phyloP scores from a whole-genome alignment of 2,329 filamentous ascomycete species.

The Pestalotiopsis sp. region DNA sequence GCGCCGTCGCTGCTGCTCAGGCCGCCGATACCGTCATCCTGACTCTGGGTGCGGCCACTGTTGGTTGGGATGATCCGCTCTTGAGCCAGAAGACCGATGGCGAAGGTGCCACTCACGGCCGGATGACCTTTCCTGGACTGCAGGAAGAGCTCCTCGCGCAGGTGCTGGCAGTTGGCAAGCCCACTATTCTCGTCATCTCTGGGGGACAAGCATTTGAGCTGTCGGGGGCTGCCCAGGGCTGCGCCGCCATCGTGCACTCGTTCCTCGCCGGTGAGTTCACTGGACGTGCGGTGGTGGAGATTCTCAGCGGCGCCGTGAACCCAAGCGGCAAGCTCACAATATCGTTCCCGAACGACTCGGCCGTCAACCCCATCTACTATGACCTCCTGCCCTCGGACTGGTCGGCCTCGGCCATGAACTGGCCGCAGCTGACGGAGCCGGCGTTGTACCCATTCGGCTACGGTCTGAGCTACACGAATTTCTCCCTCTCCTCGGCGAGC shows the following conservation, averaged over 20 bases:
- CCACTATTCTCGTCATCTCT: slow-evolving; percentile 28
- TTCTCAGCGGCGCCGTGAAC: slow-evolving; percentile 65
- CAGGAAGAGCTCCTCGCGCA: slow-evolving; percentile 38
- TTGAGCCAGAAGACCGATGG: slow-evolving; percentile 36
- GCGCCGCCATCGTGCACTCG: slow-evolving; percentile 63
- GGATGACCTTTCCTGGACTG: slow-evolving; percentile 34
- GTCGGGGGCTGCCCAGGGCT: slow-evolving; percentile 27
- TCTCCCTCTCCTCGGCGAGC: not conserved
- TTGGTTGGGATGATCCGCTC: slow-evolving; percentile 18
- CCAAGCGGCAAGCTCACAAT: slow-evolving; percentile 47
- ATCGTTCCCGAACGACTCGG: slow-evolving; percentile 49
- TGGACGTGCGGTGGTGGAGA: slow-evolving; percentile 63
- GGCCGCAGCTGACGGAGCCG: slow-evolving; percentile 37
- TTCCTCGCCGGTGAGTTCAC: slow-evolving; percentile 68
- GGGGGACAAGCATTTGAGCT: slow-evolving; percentile 36
- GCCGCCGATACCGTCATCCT: slow-evolving; percentile 32
- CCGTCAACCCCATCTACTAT: slow-evolving; percentile 64
- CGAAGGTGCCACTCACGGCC: slow-evolving; percentile 34
- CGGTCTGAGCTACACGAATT: slow-evolving; percentile 37
- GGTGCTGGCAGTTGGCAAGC: slow-evolving; percentile 32
- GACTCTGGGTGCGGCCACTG: slow-evolving; percentile 33
- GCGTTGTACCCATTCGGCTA: slow-evolving; percentile 60
- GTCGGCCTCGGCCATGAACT: slow-evolving; percentile 19
- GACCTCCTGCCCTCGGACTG: slow-evolving; percentile 66
- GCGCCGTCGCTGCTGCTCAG: slow-evolving; percentile 29